Evolutionary conservation across 2,329 filamentous ascomycete species (phyloP), one percentile per base, ranked within the genome.

Genomic region (Epichloe uncinata): DNA sequence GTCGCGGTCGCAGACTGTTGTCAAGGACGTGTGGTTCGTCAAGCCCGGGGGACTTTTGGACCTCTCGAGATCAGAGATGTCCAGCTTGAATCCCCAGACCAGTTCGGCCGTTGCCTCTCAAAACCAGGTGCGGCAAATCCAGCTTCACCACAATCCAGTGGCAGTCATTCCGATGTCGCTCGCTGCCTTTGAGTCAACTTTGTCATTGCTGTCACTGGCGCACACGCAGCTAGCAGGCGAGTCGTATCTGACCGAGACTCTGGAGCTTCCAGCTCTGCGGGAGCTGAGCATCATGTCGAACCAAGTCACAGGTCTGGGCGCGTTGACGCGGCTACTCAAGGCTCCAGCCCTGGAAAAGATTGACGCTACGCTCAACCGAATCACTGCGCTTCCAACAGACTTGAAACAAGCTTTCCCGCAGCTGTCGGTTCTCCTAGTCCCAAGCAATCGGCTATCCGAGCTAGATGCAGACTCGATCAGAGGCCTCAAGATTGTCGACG

Each of bases 361-460:
- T 1, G 87, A 97, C 60, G 73, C 94, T 7, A 88, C 85, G 22
- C 78, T 84, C 55, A 97, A 97, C 63, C 81, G 85, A n/a, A 69
- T 97, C 33, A 77, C 80, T 1, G 75, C 76, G 0, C 71, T 96
- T 0, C 87, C 90, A 0, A 56, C 63, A 3, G 63, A 63, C 22
- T 69, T 95, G 6, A 81, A 81, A 48, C 68, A 75, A 6, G 70
- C 69, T 1, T 96, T 88, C 62, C 87, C 88, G 0, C 73, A 71
- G 6, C 73, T 96, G 41, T 76, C 74, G 1, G 79, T 85, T 0
- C 71, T 97, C 9, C 70, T 91, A 16, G 83, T 81, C 1, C 78
- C 82, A 3, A 88, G 94, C 65, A 97, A 97, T 63, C 81, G 82
- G 55, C 76, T 96, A 46, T 72, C 76, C 5, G 82, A 84, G 13